phyloP scores from a whole-genome alignment of 75 land plant genomes.

The Picea sitchensis region DNA sequence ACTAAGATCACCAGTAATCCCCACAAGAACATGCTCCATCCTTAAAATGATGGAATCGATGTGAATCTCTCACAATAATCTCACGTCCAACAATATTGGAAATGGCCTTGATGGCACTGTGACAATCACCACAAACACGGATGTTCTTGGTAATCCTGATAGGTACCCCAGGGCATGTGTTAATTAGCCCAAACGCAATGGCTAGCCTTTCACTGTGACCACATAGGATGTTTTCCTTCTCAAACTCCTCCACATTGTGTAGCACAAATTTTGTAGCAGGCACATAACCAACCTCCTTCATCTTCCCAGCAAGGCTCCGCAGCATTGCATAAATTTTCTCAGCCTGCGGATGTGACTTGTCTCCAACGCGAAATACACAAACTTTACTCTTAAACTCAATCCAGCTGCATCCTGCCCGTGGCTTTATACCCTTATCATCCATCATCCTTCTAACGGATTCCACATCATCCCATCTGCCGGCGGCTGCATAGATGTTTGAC shows the following conservation, averaged over 20 bases:
- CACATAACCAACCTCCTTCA: not conserved
- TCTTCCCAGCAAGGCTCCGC: not conserved
- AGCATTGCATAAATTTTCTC: constrained; percentile 2
- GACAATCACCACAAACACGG: not conserved
- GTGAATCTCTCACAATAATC: not conserved
- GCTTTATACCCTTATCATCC: not conserved
- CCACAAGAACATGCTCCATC: not conserved
- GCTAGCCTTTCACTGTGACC: not conserved
- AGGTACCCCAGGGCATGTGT: not conserved
- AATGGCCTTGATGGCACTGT: not conserved
- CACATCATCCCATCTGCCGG: not conserved
- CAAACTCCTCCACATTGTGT: not conserved
- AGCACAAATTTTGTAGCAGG: not conserved
- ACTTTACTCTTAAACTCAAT: not conserved
- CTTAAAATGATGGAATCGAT: not conserved
- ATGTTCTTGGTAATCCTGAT: not conserved
- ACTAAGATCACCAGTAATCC: not conserved
- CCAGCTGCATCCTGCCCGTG: not conserved
- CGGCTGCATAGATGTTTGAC: constrained; percentile 8
- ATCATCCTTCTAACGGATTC: not conserved
- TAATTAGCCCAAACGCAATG: not conserved
- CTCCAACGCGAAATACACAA: not conserved
- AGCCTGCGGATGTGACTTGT: not conserved
- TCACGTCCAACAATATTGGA: not conserved
- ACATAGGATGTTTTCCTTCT: not conserved